Evolutionary conservation across 2,329 filamentous ascomycete species (phyloP).

Genomic region (Colletotrichum lupini): DNA sequence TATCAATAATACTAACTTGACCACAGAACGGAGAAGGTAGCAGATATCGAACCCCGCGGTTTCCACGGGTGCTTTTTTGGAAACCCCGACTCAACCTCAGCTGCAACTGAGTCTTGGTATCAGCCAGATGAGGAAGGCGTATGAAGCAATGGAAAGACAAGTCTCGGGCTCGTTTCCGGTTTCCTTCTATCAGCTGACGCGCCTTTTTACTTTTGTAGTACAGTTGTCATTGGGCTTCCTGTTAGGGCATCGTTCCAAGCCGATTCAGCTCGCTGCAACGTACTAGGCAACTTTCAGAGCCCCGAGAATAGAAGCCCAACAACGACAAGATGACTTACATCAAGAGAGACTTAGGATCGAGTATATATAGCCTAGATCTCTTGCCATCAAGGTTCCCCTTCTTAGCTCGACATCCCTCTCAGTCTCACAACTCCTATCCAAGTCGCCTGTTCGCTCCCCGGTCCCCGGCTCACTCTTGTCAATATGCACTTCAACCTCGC

Average conservation of each 20-base stretch:
- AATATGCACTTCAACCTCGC: conserved; percentile 14
- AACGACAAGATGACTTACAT: not conserved
- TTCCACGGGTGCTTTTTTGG: not conserved
- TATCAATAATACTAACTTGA: not conserved
- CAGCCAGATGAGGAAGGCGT: conserved; percentile 22
- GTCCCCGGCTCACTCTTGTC: not conserved
- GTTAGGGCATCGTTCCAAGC: not conserved
- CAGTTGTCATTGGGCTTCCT: not conserved
- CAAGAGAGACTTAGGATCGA: not conserved
- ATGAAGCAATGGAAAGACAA: not conserved
- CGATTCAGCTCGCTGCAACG: not conserved
- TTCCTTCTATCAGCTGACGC: not conserved
- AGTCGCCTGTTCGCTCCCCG: not conserved
- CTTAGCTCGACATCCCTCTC: conserved; percentile 16
- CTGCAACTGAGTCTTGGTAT: not conserved
- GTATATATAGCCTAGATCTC: not conserved
- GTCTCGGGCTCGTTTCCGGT: not conserved
- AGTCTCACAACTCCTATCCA: conserved; percentile 4
- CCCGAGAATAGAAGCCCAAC: not conserved
- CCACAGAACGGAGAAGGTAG: not conserved
- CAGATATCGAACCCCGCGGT: not conserved
- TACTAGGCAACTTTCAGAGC: not conserved
- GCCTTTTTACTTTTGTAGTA: not conserved
- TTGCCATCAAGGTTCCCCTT: conserved; percentile 8
- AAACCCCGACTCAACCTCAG: not conserved